Conservation (phyloP, 2,329 filamentous ascomycete species). For the Trichoderma asperellum region DNA sequence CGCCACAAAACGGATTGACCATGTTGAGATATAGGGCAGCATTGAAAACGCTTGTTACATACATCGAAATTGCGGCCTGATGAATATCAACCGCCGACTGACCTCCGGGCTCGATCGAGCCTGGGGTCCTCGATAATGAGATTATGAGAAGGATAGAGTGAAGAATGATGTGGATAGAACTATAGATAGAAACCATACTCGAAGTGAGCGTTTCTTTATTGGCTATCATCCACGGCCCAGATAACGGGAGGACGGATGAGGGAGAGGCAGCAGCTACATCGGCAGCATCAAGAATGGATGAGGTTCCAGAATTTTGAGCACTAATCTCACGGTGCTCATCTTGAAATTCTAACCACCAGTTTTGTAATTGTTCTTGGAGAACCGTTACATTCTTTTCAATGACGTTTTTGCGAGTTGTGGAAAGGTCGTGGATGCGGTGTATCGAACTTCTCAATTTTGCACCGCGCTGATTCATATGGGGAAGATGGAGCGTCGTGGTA, state of each 20-base stretch:
- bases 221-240: conserved; percentile 10
- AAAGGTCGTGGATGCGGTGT: conserved; percentile 14
- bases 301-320: neutral
- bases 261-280: neutral
- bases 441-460: neutral
- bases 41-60: conserved; percentile 8
- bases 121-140: neutral
- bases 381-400: neutral
- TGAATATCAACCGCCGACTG: neutral
- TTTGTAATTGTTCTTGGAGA: neutral
- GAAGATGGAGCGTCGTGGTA: conserved; percentile 5
- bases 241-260: neutral
- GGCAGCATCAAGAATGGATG: neutral
- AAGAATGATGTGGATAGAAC: conserved; percentile 5
- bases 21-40: conserved; percentile 2
- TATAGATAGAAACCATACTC: conserved; percentile 22
- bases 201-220: conserved; percentile 13
- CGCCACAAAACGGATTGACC: conserved; percentile 24
- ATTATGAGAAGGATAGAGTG: conserved; percentile 19
- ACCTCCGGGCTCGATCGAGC: no score
- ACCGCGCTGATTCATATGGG: neutral
- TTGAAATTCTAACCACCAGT: neutral
- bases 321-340: neutral
- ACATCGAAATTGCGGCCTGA: conserved; percentile 3
- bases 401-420: conserved; percentile 12